Percentiles rank a stretch among this genome's conserved stretches.
These are phyloP conservation scores for Cavenderia fasciculata DNA, from an alignment of 78 protist genomes.

Conservation along the genomic window DNA sequence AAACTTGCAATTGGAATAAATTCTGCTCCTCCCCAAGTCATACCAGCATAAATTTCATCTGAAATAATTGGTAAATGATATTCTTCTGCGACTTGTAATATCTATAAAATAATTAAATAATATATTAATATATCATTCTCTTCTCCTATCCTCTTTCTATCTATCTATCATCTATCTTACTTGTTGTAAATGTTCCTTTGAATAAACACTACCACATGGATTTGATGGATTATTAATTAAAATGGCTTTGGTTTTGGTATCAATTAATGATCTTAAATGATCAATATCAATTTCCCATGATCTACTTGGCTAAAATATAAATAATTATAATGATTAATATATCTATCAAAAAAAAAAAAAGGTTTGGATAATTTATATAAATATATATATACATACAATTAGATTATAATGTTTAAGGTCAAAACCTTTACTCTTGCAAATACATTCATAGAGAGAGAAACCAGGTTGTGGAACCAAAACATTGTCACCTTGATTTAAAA, in stretches of 20 bases:
- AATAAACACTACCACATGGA: constrained; percentile 94
- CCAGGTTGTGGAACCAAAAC: constrained; percentile 95
- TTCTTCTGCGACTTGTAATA: constrained; percentile 82
- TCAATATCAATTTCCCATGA: constrained; percentile 90
- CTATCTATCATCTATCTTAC: not conserved
- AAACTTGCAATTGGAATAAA: constrained; percentile 80
- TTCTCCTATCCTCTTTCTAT: not conserved
- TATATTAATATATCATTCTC: not conserved
- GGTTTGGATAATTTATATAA: not conserved
- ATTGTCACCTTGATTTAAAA: constrained; percentile 87
- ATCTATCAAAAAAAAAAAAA: not conserved
- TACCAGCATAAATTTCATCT: constrained; percentile 94
- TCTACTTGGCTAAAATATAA: constrained; percentile 76
- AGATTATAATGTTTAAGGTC: constrained; percentile 74
- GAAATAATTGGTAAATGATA: constrained; percentile 91
- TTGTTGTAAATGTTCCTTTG: constrained; percentile 75
- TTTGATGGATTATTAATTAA: constrained; percentile 95
- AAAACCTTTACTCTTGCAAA: constrained; percentile 76
- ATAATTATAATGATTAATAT: not conserved
- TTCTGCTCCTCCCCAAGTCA: constrained; percentile 78
- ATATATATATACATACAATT: constrained; percentile 8
- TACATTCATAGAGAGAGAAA: constrained; percentile 91
- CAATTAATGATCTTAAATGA: constrained; percentile 79
- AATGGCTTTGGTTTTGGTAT: constrained; percentile 86
- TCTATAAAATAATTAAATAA: not conserved